Evolutionary conservation across 1,284 basidiomycete genomes (phyloP), one percentile per base, ranked within the genome.

Genomic region (Microbotryomycetes sp.): DNA sequence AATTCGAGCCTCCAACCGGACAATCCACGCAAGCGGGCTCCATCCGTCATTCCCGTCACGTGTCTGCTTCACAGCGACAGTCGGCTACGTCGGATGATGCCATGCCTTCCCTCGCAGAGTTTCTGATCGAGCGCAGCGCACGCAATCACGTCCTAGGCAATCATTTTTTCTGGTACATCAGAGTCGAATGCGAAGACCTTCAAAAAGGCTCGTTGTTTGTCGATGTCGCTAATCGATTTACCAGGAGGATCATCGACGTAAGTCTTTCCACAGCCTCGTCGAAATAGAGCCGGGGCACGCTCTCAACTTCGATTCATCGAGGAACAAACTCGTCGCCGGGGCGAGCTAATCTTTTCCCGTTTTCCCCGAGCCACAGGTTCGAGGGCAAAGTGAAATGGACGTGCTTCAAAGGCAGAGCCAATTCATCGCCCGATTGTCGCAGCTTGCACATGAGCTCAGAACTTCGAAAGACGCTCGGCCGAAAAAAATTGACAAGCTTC

Each of bases 401-500:
- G 80, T 89, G 16, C 83, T 96, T 74, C 83, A 84, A 23, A 80
- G 90, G 15, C 93, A 97, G 77, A 90, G 86, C 5, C 84, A 92
- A 52, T 82, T 97, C 57, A 83, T 97, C 28, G 86, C 88, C 53
- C 86, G 84, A 0, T 81, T 98, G 2, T 88, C 88, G 0, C 85
- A 85, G 59, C 84, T 87, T 19, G 91, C 93, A 0, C 86, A 86
- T 66, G 92, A 97, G 64, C 80, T 97, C 1, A 84, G 93, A 7
- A 84, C 82, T 5, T 92, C 88, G 0, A 97, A 97, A 72, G 96
- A 98, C 72, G 83, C 88, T 1, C 83, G 94, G 5, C 90, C 90
- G 2, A 96, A 93, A 80, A 98, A 97, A 80, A 97, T 97, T 64
- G 94, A 98, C 71, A 93, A 92, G 71, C 80, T 99, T 6, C 85